Conservation (phyloP, 2,329 filamentous ascomycete genomes). For the Tolypocladium ovalisporum region DNA sequence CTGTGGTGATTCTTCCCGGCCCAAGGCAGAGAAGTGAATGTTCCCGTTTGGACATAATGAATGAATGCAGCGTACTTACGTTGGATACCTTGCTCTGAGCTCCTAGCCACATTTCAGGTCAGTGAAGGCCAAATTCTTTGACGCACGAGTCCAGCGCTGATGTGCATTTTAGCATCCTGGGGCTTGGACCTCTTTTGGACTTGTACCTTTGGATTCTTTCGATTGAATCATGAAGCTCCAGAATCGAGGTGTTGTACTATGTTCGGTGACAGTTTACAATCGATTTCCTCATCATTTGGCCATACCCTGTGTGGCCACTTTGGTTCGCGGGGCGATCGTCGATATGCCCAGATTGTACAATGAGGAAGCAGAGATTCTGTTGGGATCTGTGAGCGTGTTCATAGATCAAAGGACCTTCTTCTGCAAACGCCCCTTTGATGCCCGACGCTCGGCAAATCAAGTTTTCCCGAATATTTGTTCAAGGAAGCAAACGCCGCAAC, state of each 20-base stretch:
- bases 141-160: neutral
- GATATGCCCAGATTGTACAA: neutral
- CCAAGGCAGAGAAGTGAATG: neutral
- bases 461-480: neutral
- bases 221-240: neutral
- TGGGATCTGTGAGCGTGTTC: neutral
- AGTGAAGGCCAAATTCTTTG: no score
- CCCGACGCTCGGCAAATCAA: neutral
- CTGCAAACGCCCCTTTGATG: neutral
- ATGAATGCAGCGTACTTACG: no score
- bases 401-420: neutral
- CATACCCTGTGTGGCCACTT: neutral
- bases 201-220: neutral
- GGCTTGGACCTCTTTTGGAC: neutral
- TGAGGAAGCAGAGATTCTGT: neutral
- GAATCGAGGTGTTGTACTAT: neutral
- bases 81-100: no score
- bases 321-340: neutral
- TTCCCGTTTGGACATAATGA: no score
- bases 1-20: conserved; percentile 42
- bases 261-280: neutral
- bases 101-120: no score
- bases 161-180: neutral
- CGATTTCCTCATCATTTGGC: neutral
- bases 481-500: neutral